Evolutionary conservation across 345 rosid genomes (phyloP), one percentile per base, ranked within the genome.

Genomic region (Murraya koenigii): DNA sequence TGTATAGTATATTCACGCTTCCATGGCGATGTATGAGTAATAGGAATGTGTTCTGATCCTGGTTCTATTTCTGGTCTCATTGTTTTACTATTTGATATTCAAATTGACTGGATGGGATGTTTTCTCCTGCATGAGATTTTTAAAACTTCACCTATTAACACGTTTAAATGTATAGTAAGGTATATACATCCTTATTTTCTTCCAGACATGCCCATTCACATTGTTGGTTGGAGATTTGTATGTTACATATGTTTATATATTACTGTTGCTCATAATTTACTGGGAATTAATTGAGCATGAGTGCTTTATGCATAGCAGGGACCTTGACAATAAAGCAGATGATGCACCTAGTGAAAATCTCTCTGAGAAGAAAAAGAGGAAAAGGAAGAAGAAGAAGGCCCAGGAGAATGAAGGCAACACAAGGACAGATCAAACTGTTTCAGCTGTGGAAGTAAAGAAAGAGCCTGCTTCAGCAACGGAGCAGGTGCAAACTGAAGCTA

Each of bases 321-420:
- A 63, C 44, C 62, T 78, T 70, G 84, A 78, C 33, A 63, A 69
- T 32, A 80, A 76, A 80, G 81, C 67, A 38, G 78, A 61, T 70
- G 66, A 66, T 77, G 61, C 82, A 64, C 82, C 80, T 61, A 78
- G 81, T 63, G 88, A 81, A 71, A 86, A 64, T 28, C 67, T 82
- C 26, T 71, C 88, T 38, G 91, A 88, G 82, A 90, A 87, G 82
- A 91, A 87, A 75, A 94, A 84, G 58, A 92, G 91, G 74, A 93
- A 92, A 54, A 89, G 87, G 11, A 89, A 89, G 77, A 94, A 85
- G 76, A 90, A 88, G 85, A 84, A 84, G 89, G 80, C 75, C 39
- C 80, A 80, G 83, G 94, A 87, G 68, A 78, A 78, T 71, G 89
- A 72, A 52, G 79, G 62, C n/a, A 78, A 44, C 26, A 30, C 23